Conservation (phyloP, 2,329 filamentous ascomycete species). For the Apiospora marii region DNA sequence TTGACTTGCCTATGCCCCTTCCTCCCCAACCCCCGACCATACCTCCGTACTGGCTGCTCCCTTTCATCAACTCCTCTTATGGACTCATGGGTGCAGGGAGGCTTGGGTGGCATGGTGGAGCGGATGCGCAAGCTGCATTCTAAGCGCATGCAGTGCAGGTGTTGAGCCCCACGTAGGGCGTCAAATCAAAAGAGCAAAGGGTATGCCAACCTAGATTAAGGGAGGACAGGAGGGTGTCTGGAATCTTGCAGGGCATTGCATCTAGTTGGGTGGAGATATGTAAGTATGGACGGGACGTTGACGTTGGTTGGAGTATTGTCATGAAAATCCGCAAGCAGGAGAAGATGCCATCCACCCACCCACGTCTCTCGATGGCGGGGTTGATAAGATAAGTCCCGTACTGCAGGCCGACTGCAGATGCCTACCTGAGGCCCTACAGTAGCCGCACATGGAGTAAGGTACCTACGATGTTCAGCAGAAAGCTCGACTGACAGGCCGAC, state of each 20-base stretch:
- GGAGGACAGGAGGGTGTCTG: slow-evolving; percentile 12
- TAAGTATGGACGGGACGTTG: slow-evolving; percentile 1
- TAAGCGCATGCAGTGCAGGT: slow-evolving; percentile 19
- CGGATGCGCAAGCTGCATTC: slow-evolving; percentile 20
- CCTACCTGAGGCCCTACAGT: neutral
- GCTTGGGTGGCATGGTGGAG: slow-evolving; percentile 7
- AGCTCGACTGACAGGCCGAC: neutral
- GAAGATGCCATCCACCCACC: neutral
- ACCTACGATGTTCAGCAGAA: neutral
- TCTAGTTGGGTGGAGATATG: slow-evolving; percentile 12
- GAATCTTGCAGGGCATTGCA: slow-evolving; percentile 19
- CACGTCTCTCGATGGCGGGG: slow-evolving; percentile 11
- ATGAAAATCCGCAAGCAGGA: neutral
- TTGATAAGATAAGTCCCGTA: slow-evolving; percentile 18
- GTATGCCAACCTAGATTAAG: neutral
- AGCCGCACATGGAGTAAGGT: no score
- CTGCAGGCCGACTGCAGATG: neutral
- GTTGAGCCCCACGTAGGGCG: slow-evolving; percentile 25
- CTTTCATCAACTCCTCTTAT: neutral
- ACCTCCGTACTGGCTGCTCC: neutral
- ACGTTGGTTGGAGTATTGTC: slow-evolving; percentile 4
- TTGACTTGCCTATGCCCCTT: neutral
- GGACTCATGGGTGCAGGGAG: slow-evolving; percentile 11
- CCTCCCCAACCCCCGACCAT: neutral
- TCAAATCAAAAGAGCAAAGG: slow-evolving; percentile 11